A percentile compares a stretch with the other conserved stretches of the same genome.
Evolutionary conservation across 108 stramenopile species (phyloP).

Genomic region (Parietichytrium sp.): DNA sequence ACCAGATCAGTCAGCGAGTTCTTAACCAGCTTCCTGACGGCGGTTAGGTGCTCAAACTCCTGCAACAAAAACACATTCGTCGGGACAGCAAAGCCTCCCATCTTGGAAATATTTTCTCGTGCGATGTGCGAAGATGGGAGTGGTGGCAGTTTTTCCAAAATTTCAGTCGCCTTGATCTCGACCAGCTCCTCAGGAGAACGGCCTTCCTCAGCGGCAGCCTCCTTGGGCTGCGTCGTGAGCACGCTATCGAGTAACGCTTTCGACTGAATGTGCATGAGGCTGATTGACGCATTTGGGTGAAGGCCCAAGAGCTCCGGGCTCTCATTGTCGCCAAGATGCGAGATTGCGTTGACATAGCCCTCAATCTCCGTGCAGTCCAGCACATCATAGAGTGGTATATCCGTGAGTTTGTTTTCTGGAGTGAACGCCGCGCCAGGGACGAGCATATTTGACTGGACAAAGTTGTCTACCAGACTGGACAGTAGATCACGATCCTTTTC

Average conservation of each 20-base stretch:
- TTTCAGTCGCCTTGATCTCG: conserved; percentile 41
- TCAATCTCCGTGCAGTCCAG: conserved; percentile 50
- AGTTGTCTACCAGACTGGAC: conserved; percentile 45
- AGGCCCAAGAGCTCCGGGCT: conserved; percentile 58
- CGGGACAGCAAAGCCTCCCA: conserved; percentile 50
- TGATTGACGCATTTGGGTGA: conserved; percentile 60
- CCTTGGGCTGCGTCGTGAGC: conserved; percentile 55
- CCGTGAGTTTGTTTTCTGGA: conserved; percentile 30
- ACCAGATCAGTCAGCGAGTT: conserved; percentile 18
- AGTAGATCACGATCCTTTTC: conserved; percentile 55
- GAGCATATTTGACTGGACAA: conserved; percentile 43
- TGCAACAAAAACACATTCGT: conserved; percentile 57
- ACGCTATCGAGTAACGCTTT: conserved; percentile 44
- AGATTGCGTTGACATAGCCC: not conserved
- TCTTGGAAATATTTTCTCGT: conserved; percentile 39
- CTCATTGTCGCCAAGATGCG: conserved; percentile 2
- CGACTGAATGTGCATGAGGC: conserved; percentile 49
- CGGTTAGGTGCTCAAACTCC: conserved; percentile 50
- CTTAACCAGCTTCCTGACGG: conserved; percentile 36
- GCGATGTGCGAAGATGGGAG: conserved; percentile 48
- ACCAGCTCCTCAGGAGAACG: conserved; percentile 47
- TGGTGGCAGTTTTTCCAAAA: conserved; percentile 40
- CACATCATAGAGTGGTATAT: conserved; percentile 29
- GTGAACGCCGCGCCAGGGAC: conserved; percentile 44
- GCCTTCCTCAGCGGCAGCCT: not conserved